These are phyloP conservation scores for Brassica napus DNA, from an alignment of 345 rosid species.

Conservation along the genomic window DNA sequence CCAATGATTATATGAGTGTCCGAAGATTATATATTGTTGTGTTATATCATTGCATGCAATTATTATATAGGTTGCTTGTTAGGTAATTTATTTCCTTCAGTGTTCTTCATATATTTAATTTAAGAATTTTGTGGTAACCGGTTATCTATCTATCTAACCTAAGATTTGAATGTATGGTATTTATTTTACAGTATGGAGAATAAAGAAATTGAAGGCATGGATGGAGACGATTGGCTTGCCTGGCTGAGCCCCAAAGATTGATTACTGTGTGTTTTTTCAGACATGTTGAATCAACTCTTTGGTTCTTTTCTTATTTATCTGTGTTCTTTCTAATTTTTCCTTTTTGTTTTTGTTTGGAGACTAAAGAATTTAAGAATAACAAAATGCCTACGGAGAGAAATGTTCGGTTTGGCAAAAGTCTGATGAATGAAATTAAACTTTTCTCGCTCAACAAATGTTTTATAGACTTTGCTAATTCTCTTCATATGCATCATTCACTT, in stretches of 20 bases:
- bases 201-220: slow-evolving; percentile 88
- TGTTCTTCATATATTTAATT: not conserved
- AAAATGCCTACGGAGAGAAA: not conserved
- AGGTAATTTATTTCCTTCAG: not conserved
- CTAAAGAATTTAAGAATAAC: slow-evolving; percentile 22
- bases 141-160: not conserved
- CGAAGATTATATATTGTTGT: slow-evolving; percentile 7
- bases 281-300: slow-evolving; percentile 61
- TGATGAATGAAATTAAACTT: slow-evolving; percentile 14
- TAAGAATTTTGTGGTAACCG: not conserved
- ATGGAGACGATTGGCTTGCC: slow-evolving; percentile 83
- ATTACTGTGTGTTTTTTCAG: slow-evolving; percentile 49
- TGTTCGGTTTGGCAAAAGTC: slow-evolving; percentile 25
- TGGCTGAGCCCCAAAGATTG: slow-evolving; percentile 63
- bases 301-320: slow-evolving; percentile 34
- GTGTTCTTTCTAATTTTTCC: slow-evolving; percentile 16
- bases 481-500: slow-evolving; percentile 38
- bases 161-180: slow-evolving; percentile 14
- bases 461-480: slow-evolving; percentile 1
- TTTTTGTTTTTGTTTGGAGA: slow-evolving; percentile 16
- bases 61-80: not conserved
- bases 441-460: not conserved
- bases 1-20: slow-evolving; percentile 38
- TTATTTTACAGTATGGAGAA: slow-evolving; percentile 74
- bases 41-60: slow-evolving; percentile 21